These are phyloP conservation scores for Garcia nutans DNA, from an alignment of 345 rosid genomes.

Conservation along the genomic window DNA sequence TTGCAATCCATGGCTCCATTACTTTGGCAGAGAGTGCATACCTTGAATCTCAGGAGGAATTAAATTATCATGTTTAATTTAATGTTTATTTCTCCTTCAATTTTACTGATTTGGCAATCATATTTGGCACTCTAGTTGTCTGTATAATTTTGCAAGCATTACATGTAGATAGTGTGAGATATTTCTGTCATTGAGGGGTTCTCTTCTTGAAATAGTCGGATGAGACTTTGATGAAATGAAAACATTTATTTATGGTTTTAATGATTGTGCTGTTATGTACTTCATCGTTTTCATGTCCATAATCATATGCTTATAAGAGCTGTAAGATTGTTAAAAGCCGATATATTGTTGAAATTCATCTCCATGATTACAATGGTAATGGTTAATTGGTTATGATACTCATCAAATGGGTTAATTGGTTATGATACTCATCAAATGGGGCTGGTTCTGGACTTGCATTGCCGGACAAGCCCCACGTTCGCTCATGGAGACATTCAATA, in stretches of 20 bases:
- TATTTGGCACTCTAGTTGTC: constrained; percentile 22
- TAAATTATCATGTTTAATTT: constrained; percentile 25
- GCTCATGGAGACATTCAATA: not conserved
- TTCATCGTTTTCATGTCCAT: not conserved
- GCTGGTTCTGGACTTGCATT: constrained; percentile 9
- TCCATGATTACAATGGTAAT: not conserved
- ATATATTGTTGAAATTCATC: not conserved
- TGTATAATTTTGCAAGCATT: constrained; percentile 34
- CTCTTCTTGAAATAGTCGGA: constrained; percentile 22
- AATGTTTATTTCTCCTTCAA: constrained; percentile 9
- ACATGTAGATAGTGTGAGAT: constrained; percentile 55
- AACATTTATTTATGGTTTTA: constrained; percentile 22
- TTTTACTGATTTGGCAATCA: constrained; percentile 12
- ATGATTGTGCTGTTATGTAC: not conserved
- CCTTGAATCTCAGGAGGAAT: constrained; percentile 31
- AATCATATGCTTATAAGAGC: not conserved
- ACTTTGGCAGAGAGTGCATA: constrained; percentile 15
- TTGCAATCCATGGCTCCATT: constrained; percentile 20
- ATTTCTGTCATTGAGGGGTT: constrained; percentile 21
- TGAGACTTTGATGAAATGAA: constrained; percentile 22
- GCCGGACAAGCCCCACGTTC: constrained; percentile 20
- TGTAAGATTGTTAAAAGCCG: not conserved
- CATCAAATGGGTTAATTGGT: not conserved
- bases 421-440: not conserved
- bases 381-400: not conserved